phyloP scores from a whole-genome alignment of 2,329 filamentous ascomycete genomes.

The Didymella keratinophila region DNA sequence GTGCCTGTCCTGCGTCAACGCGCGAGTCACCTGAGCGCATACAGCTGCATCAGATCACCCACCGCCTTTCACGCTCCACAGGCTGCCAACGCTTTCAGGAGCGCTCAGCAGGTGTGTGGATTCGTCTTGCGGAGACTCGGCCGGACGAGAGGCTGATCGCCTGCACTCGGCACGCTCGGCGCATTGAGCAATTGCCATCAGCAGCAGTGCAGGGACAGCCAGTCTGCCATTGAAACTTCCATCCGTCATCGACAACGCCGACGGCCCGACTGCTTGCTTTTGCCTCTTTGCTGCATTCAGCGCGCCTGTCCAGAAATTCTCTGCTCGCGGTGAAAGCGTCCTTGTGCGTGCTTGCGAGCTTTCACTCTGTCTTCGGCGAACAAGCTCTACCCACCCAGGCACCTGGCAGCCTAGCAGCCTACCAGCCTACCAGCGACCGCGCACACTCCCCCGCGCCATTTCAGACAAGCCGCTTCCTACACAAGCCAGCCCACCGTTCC shows the following conservation, averaged over 20 bases:
- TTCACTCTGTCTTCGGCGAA: conserved; percentile 32
- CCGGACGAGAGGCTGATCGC: conserved; percentile 46
- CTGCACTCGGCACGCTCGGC: conserved; percentile 46
- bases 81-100: conserved; percentile 10
- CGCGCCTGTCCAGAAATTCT: conserved; percentile 2
- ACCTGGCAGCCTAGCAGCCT: conserved; percentile 15
- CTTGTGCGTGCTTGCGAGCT: conserved; percentile 29
- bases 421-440: conserved; percentile 28
- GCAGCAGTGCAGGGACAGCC: conserved; percentile 35
- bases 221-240: conserved; percentile 32
- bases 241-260: conserved; percentile 33
- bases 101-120: conserved; percentile 18
- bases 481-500: conserved; percentile 29
- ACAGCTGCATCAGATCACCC: conserved; percentile 25
- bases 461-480: conserved; percentile 23
- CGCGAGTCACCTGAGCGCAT: conserved; percentile 33
- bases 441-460: conserved; percentile 28
- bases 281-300: conserved; percentile 20
- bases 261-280: conserved; percentile 44
- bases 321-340: conserved; percentile 25
- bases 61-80: conserved; percentile 19
- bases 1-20: conserved; percentile 17
- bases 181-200: conserved; percentile 36
- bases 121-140: conserved; percentile 36
- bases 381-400: conserved; percentile 28